Base-by-base conservation (phyloP, 2,329 filamentous ascomycete genomes). In the Zymoseptoria passerinii region DNA sequence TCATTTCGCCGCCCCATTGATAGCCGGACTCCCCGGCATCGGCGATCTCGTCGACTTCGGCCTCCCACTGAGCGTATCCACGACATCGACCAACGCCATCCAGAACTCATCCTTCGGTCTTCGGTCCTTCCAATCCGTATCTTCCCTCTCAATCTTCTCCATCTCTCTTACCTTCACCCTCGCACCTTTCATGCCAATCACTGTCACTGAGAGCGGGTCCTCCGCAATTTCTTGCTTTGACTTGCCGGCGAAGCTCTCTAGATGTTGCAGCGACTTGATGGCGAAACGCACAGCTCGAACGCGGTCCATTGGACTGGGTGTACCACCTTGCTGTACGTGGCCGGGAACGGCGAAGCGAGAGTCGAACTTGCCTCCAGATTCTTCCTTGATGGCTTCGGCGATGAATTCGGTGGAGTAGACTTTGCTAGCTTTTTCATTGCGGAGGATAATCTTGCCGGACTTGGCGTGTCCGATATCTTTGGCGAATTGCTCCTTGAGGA, bases 371-470 rank as follows among this genome's bases (percentile, higher is more conserved):
- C 91, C 91, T 67, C 89, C 87, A 8, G 91, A 89, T 74, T 97
- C 94, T 66, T 95, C 91, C 59, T 89, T 89, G 76, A 99, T 96
- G 76, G 97, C 96, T 71, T 92, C 88, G 35, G 92, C 92, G 68
- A 99, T 92, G 58, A 96, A 83, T 74, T 95, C 91, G 18, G 94
- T 95, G 53, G 83, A 89, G 80, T 96, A 97, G 16, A 92, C 92
- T 68, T 82, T 85, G 68, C 89, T 95, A 6, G 94, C 89, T 75
- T 91, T 92, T 75, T 99, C 94, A 74, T 97, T 97, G 72, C 95
- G 85, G n/a, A 99, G 84, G 63, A 99, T 95, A 61, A 97, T 83
- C 66, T 96, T 92, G 40, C 94, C 94, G 0, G 92, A 92, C 56
- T 92, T 86, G 52, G 87, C 90, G 73, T 94, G 89, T 58, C 94